Evolutionary conservation across 768 basidiomycete species (phyloP).

Genomic region (Termitomyces sp.): DNA sequence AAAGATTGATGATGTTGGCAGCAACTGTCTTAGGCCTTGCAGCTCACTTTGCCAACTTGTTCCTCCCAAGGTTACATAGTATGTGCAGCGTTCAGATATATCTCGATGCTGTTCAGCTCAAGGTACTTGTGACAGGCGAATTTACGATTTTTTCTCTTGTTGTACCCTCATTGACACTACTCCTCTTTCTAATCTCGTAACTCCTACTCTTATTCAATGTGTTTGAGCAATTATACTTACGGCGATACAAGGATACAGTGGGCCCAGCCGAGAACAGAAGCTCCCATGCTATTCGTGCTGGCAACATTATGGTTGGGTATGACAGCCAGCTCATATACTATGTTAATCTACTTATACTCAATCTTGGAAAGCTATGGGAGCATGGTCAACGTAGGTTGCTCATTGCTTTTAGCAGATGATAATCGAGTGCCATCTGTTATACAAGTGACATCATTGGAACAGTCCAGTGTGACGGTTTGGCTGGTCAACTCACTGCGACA

Average conservation of each 20-base stretch:
- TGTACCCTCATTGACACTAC: conserved; percentile 60
- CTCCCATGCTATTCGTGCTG: conserved; percentile 45
- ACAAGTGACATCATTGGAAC: conserved; percentile 65
- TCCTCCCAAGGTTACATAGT: conserved; percentile 66
- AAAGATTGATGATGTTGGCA: conserved; percentile 15
- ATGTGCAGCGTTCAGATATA: conserved; percentile 17
- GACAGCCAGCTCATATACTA: conserved; percentile 14
- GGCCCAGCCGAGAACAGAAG: conserved; percentile 65
- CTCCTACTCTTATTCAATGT: conserved; percentile 15
- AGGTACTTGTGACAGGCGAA: conserved; percentile 39
- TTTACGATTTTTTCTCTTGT: conserved; percentile 68
- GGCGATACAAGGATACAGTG: conserved; percentile 51
- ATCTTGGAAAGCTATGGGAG: conserved; percentile 52
- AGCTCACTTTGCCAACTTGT: conserved; percentile 60
- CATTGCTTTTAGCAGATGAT: not conserved
- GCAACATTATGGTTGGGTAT: conserved; percentile 67
- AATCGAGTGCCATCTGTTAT: not conserved
- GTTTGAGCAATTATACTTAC: conserved; percentile 1
- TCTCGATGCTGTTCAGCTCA: conserved; percentile 4
- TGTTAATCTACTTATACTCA: conserved; percentile 6
- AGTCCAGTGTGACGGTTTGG: conserved; percentile 52
- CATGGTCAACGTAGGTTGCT: conserved; percentile 62
- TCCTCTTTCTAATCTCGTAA: conserved; percentile 56
- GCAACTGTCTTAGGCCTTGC: conserved; percentile 62
- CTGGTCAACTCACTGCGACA: conserved; percentile 39